Conservation (phyloP, 208 protist species). For the Acanthamoeba lenticulata region DNA sequence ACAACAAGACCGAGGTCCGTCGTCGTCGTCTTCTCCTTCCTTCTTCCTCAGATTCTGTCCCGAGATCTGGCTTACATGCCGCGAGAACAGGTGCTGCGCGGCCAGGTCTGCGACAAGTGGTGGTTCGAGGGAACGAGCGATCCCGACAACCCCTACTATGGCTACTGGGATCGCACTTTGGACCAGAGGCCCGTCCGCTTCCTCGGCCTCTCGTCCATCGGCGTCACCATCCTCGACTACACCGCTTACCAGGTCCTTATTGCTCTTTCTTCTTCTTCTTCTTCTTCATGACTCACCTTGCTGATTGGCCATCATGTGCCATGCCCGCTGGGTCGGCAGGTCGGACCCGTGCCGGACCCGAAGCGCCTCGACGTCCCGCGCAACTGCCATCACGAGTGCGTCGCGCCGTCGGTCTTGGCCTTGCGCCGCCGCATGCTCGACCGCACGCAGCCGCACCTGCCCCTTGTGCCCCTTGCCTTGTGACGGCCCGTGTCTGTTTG, state of each 20-base stretch:
- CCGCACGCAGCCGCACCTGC: not conserved
- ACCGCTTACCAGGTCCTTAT: not conserved
- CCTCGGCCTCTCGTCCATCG: slow-evolving; percentile 27
- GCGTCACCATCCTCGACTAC: slow-evolving; percentile 49
- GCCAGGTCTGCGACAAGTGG: slow-evolving; percentile 6
- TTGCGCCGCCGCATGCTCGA: not conserved
- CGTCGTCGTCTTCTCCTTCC: too few species aligned
- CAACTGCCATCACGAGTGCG: not conserved
- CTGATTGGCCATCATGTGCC: not conserved
- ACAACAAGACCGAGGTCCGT: not conserved
- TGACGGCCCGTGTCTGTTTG: too few species aligned
- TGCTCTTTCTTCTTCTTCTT: not conserved
- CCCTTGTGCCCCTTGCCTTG: not conserved
- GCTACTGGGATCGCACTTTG: not conserved
- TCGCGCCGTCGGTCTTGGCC: not conserved
- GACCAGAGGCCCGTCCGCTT: not conserved
- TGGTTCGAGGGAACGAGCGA: slow-evolving; percentile 1
- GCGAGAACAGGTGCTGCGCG: not conserved
- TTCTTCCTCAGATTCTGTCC: too few species aligned
- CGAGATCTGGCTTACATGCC: not conserved
- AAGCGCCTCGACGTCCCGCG: not conserved
- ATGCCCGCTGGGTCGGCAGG: too few species aligned
- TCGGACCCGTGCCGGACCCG: not conserved
- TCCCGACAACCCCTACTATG: not conserved
- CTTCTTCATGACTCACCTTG: not conserved